These are phyloP conservation scores for Coemansia brasiliensis DNA, from an alignment of 192 early-diverging fungal genomes.

Conservation along the genomic window DNA sequence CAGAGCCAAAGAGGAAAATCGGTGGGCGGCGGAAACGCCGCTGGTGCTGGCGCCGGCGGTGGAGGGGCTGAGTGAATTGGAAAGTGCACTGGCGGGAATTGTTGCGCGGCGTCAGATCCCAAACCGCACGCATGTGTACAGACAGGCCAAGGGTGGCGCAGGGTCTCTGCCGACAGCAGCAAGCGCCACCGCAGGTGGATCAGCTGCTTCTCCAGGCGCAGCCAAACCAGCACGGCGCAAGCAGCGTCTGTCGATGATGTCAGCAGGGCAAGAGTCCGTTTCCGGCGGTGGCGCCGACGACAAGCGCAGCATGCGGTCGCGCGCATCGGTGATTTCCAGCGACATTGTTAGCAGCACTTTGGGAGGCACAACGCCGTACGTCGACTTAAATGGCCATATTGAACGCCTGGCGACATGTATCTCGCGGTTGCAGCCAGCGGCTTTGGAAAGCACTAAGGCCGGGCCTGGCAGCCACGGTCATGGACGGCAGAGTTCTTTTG, in stretches of 20 bases:
- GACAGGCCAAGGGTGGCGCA: conserved; percentile 33
- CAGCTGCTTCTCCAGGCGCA: conserved; percentile 4
- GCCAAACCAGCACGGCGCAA: conserved; percentile 40
- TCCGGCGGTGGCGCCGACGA: conserved; percentile 34
- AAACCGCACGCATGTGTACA: conserved; percentile 30
- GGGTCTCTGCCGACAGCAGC: conserved; percentile 20
- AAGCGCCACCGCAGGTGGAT: conserved; percentile 27
- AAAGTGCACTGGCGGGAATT: conserved; percentile 37
- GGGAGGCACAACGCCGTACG: conserved; percentile 28
- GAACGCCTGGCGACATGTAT: conserved; percentile 50
- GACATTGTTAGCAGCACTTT: conserved; percentile 16
- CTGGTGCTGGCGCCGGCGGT: conserved; percentile 37
- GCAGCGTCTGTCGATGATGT: conserved; percentile 38
- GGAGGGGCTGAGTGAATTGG: conserved; percentile 31
- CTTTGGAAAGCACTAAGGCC: background rate
- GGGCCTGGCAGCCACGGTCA: conserved; percentile 5
- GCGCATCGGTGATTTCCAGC: conserved; percentile 31
- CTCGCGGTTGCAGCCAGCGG: conserved; percentile 31
- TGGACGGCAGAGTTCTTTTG: conserved; percentile 32
- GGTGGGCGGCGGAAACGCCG: conserved; percentile 15
- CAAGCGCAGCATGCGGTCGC: conserved; percentile 38
- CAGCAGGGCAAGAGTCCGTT: conserved; percentile 11
- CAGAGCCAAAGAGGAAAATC: background rate
- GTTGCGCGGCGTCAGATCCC: conserved; percentile 44
- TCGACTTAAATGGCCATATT: conserved; percentile 44